A percentile compares a stretch with the other conserved stretches of the same genome.
These are phyloP conservation scores for Coemansia sp. DNA, from an alignment of 371 early-diverging fungal species.

Conservation along the genomic window DNA sequence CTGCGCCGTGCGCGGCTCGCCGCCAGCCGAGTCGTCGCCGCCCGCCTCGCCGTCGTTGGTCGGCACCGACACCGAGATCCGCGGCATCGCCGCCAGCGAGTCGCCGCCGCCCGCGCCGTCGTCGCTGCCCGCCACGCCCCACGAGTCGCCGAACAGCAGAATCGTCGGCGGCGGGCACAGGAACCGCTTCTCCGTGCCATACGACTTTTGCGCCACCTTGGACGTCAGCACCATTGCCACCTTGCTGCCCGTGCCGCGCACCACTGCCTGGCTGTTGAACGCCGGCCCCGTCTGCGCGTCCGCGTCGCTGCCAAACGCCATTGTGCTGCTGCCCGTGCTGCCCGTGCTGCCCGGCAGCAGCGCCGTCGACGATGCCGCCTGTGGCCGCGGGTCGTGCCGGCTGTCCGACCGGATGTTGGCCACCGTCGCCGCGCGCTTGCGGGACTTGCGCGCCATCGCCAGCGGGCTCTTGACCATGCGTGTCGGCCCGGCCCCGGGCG, in stretches of 20 bases:
- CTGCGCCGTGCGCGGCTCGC: slow-evolving; percentile 32
- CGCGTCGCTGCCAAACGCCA: slow-evolving; percentile 4
- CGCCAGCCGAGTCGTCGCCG: slow-evolving; percentile 10
- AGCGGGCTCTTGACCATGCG: slow-evolving; percentile 22
- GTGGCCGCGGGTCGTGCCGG: slow-evolving; percentile 6
- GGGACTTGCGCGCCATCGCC: slow-evolving; percentile 18
- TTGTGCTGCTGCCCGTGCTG: neutral
- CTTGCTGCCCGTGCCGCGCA: slow-evolving; percentile 59
- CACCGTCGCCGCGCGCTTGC: slow-evolving; percentile 48
- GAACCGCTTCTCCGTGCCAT: slow-evolving; percentile 83
- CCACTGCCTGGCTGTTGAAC: slow-evolving; percentile 48
- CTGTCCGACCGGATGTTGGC: slow-evolving; percentile 28
- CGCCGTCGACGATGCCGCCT: slow-evolving; percentile 14
- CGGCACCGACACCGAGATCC: slow-evolving; percentile 48
- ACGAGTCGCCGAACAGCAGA: slow-evolving; percentile 67
- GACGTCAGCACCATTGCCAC: slow-evolving; percentile 71
- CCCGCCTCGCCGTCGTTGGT: slow-evolving; percentile 24
- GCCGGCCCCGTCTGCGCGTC: slow-evolving; percentile 22
- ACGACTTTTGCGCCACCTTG: slow-evolving; percentile 82
- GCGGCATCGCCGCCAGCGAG: slow-evolving; percentile 27
- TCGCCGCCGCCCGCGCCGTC: slow-evolving; percentile 14
- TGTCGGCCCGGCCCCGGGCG: slow-evolving; percentile 10
- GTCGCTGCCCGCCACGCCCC: slow-evolving; percentile 40
- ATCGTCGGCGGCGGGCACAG: slow-evolving; percentile 83
- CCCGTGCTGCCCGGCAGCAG: slow-evolving; percentile 12